These are phyloP conservation scores for Yamadazyma epiphylla DNA, from an alignment of 1,139 yeast species.

Conservation along the genomic window DNA sequence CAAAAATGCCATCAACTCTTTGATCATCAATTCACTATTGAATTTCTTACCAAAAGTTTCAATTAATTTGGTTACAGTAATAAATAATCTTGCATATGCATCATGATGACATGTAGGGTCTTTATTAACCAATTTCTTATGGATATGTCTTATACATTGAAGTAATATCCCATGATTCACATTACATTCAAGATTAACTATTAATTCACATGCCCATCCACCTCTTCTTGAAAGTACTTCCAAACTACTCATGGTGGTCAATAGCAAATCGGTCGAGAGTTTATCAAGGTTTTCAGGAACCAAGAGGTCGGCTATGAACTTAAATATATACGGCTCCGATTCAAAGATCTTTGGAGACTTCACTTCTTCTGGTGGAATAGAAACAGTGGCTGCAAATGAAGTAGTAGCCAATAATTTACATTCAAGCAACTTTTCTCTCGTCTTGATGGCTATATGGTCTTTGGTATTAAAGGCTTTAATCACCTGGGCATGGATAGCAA, in stretches of 20 bases:
- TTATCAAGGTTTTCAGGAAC: conserved; percentile 51
- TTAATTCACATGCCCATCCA: conserved; percentile 72
- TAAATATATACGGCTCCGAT: conserved; percentile 70
- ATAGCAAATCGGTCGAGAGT: conserved; percentile 49
- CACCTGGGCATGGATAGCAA: conserved; percentile 56
- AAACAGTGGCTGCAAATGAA: conserved; percentile 41
- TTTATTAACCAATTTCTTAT: conserved; percentile 41
- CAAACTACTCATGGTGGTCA: conserved; percentile 63
- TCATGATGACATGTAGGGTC: conserved; percentile 36
- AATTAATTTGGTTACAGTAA: conserved; percentile 54
- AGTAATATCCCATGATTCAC: conserved; percentile 81
- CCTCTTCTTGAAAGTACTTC: conserved; percentile 69
- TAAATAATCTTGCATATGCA: conserved; percentile 53
- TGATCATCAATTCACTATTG: conserved; percentile 69
- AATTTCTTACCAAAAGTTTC: conserved; percentile 46
- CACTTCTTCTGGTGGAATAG: conserved; percentile 49
- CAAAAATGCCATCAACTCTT: conserved; percentile 62
- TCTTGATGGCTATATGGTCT: conserved; percentile 48
- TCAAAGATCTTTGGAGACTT: conserved; percentile 67
- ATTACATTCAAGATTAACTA: conserved; percentile 84
- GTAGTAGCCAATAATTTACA: conserved; percentile 66
- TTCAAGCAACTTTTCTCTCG: conserved; percentile 58
- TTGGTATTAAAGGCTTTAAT: conserved; percentile 71
- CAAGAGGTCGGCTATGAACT: conserved; percentile 66
- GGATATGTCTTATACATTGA: conserved; percentile 63